Evolutionary conservation across 192 early-diverging fungal species (phyloP).

Genomic region (Coemansia nantahalensis): DNA sequence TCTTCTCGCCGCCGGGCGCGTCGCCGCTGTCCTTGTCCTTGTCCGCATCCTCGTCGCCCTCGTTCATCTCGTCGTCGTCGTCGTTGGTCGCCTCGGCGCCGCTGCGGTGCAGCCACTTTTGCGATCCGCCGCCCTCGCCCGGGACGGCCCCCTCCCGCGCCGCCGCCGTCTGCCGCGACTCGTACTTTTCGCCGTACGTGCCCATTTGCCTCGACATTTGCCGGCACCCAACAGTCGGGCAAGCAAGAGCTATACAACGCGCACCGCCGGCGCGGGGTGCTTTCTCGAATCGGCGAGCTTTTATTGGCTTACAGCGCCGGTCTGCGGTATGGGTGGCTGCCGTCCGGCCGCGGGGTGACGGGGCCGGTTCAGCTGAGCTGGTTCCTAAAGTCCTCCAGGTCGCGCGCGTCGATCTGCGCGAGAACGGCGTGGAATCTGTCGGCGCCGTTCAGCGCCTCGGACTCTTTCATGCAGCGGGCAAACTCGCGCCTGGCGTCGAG

Average conservation of each 20-base stretch:
- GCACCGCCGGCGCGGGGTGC: too few relatives aligned
- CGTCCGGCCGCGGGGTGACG: too few relatives aligned
- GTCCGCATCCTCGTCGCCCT: constrained; percentile 10
- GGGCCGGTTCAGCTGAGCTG: constrained; percentile 26
- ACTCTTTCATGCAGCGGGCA: constrained; percentile 27
- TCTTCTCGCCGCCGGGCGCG: constrained; percentile 44
- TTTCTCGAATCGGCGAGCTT: too few relatives aligned
- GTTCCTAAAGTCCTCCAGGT: constrained; percentile 29
- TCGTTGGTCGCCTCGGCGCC: constrained; percentile 16
- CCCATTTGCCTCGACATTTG: constrained; percentile 12
- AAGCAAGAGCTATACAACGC: background rate
- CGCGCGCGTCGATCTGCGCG: constrained; percentile 16
- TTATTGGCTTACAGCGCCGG: too few relatives aligned
- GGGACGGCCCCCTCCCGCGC: too few relatives aligned
- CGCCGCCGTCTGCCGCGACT: constrained; percentile 47
- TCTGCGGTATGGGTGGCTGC: too few relatives aligned
- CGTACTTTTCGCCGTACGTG: constrained; percentile 50
- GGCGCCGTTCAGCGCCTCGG: constrained; percentile 35
- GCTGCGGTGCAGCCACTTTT: constrained; percentile 39
- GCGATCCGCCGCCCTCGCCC: constrained; percentile 1
- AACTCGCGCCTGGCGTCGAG: constrained; percentile 23
- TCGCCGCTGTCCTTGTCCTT: constrained; percentile 16
- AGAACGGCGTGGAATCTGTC: constrained; percentile 31
- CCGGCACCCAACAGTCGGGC: too few relatives aligned
- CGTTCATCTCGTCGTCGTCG: constrained; percentile 29